Conservation (phyloP, 2,329 filamentous ascomycete genomes). For the Anisogramma anomala region DNA sequence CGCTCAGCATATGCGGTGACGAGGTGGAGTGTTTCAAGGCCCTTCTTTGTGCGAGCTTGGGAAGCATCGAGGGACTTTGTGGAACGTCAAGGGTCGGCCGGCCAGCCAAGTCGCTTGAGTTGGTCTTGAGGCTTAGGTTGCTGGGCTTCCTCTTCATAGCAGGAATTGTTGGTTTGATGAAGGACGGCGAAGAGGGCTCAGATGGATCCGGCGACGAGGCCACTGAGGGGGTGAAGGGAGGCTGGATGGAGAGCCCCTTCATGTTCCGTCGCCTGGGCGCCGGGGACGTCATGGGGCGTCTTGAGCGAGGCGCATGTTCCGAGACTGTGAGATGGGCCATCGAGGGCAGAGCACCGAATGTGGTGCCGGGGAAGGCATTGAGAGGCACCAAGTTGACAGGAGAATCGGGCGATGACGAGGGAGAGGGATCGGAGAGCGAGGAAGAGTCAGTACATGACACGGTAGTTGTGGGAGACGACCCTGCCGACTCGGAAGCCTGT, state of each 20-base stretch:
- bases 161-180: slow-evolving; percentile 69
- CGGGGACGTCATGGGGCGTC: slow-evolving; percentile 55
- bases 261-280: slow-evolving; percentile 69
- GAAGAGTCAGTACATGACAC: slow-evolving; percentile 88
- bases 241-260: slow-evolving; percentile 73
- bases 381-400: slow-evolving; percentile 63
- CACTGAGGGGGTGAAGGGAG: slow-evolving; percentile 36
- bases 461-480: slow-evolving; percentile 91
- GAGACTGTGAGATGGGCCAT: slow-evolving; percentile 38
- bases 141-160: slow-evolving; percentile 64
- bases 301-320: slow-evolving; percentile 27
- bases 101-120: slow-evolving; percentile 44
- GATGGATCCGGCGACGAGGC: slow-evolving; percentile 41
- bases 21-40: slow-evolving; percentile 57
- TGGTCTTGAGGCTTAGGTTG: slow-evolving; percentile 65
- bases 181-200: slow-evolving; percentile 61
- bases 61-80: slow-evolving; percentile 38
- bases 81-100: slow-evolving; percentile 42
- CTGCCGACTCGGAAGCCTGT: slow-evolving; percentile 69
- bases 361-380: slow-evolving; percentile 53
- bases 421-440: slow-evolving; percentile 78
- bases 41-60: slow-evolving; percentile 49
- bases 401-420: slow-evolving; percentile 86
- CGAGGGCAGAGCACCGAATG: slow-evolving; percentile 36
- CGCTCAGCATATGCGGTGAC: slow-evolving; percentile 54